These are phyloP conservation scores for Tubosaeta sp. DNA, from an alignment of 768 basidiomycete species.

Conservation along the genomic window DNA sequence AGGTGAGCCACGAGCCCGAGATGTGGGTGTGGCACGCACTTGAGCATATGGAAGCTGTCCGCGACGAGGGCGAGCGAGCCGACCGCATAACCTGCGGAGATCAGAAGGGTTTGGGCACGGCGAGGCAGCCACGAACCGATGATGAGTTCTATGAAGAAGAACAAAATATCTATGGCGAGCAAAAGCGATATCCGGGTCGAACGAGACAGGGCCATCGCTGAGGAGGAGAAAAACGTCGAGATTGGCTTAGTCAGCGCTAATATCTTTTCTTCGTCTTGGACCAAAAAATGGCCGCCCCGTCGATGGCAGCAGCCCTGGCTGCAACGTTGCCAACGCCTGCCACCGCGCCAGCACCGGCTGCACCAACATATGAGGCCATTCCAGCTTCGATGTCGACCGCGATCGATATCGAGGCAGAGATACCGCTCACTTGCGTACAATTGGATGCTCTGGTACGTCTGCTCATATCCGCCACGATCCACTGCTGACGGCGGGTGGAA, in stretches of 20 bases:
- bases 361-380: conserved; percentile 78
- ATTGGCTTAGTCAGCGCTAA: conserved; percentile 20
- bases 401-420: conserved; percentile 90
- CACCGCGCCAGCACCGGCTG: conserved; percentile 54
- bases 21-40: conserved; percentile 47
- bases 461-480: conserved; percentile 11
- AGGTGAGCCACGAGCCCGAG: conserved; percentile 10
- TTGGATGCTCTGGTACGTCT: conserved; percentile 78
- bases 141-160: conserved; percentile 84
- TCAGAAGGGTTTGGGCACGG: conserved; percentile 9
- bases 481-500: conserved; percentile 15
- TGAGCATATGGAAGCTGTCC: conserved; percentile 98
- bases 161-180: conserved; percentile 78
- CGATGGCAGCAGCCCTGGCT: conserved; percentile 92
- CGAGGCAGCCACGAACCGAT: conserved; percentile 47
- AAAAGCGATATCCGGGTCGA: conserved; percentile 71
- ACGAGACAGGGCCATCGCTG: conserved; percentile 48
- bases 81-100: conserved; percentile 77
- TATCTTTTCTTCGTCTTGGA: not conserved
- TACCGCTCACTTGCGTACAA: conserved; percentile 74
- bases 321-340: conserved; percentile 69
- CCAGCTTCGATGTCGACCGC: conserved; percentile 91
- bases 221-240: not conserved
- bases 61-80: conserved; percentile 94
- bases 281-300: conserved; percentile 57